Base-by-base conservation (phyloP, 495 filamentous ascomycete species). In the Lophium mytilinum region DNA sequence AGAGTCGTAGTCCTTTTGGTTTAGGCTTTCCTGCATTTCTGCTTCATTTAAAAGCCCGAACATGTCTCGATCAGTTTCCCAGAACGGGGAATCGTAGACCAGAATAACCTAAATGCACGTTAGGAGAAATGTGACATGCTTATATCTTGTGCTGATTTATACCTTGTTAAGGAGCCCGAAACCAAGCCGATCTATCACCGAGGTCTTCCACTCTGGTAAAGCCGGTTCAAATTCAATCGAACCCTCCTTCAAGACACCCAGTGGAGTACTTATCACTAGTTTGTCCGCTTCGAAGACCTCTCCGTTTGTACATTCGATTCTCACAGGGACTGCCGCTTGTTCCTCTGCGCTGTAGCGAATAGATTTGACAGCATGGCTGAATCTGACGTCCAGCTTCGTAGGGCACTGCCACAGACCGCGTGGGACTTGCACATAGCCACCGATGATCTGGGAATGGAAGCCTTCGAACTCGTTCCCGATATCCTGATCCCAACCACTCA, bases 391-490 rank as follows among this genome's bases (percentile, higher is more conserved):
- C n/a, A 99, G 76, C 52, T 80, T 84, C 1, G 78, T 80, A 3
- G 93, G 94, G 40, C 83, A 76, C 41, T 82, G 78, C 69, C 84
- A 83, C 17, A 99, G 75, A 3, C 89, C 93, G 54, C 86, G 82
- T 3, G 94, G 87, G 37, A 99, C 79, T 66, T 90, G 90, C 58
- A 88, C 87, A 66, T 97, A 97, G 6, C 93, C 93, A 40, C 93
- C 93, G 41, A 94, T 77, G 12, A 99, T 83, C 78, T 93, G 88
- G 4, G 89, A 85, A 64, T 99, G 93, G 50, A 88, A 84, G 15
- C 93, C 93, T 66, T 95, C 90, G 70, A 95, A 97, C 63, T 99
- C 93, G 68, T 99, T 96, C 0, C 94, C 93, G 43, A 89, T 88
- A 66, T 97, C 93, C 66, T 96, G 86, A 70, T 99, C 93, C 89